Base-by-base conservation (phyloP, 805 yeast genomes). In the Pichia phayaonensis region DNA sequence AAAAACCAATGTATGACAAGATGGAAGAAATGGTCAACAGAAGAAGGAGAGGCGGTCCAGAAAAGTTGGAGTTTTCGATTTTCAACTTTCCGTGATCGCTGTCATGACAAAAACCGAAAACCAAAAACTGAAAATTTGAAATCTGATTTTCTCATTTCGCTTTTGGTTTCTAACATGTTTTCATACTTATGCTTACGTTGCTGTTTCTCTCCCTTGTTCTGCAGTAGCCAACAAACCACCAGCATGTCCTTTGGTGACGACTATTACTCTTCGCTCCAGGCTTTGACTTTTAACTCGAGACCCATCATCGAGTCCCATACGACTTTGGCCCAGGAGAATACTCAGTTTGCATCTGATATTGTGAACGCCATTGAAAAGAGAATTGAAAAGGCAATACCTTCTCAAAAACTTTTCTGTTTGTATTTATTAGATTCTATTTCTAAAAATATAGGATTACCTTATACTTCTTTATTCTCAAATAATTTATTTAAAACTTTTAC, bases 401-500 rank as follows among this genome's bases (percentile, higher is more conserved):
- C 79, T 13, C 90, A 87, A 56, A 94, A 94, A 67, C 74, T 94
- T 45, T 94, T 79, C 59, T 81, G 94, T 4, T 74, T 94, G 53
- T 94, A 92, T 63, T 74, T 92, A 44, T 68, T 94, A 50, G 98
- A 94, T 66, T 90, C 97, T 18, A 86, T 94, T 45, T 86, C 92
- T 69, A 94, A 94, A 66, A 87, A 84, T 60, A 83, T 88, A 31
- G 97, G 97, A 10, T 77, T 83, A 54, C 97, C 98, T 1, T 94
- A 92, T 65, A 86, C 89, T n/a, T 73, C 81, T 8, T 65, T 86
- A 47, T 81, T 94, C 63, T 84, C 90, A 47, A 74, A 80, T 56
- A 81, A 83, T 55, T 69, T 90, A 44, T 84, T 77, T 68, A 78
- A 76, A 56, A 71, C 86, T 3, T 92, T 85, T 67, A 81, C 86